Conservation (phyloP, 371 early-diverging fungal species). For the Choanephora cucurbitarum region DNA sequence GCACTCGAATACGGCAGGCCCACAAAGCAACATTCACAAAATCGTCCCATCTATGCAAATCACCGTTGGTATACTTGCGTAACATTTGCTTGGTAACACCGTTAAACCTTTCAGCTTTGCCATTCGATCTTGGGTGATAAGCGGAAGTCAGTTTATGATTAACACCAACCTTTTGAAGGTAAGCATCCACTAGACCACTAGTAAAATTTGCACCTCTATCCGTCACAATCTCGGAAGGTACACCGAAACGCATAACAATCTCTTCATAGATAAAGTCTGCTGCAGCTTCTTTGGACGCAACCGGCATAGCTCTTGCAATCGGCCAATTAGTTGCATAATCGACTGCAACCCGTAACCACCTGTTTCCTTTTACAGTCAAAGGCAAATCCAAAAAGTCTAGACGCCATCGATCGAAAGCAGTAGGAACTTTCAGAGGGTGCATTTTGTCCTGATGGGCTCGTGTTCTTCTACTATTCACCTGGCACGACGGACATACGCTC, state of each 20-base stretch:
- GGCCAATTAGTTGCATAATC: conserved; percentile 49
- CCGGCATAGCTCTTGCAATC: conserved; percentile 20
- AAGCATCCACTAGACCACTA: background rate
- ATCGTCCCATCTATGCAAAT: conserved; percentile 21
- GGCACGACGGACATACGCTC: conserved; percentile 9
- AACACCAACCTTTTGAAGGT: conserved; percentile 6
- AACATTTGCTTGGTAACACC: conserved; percentile 17
- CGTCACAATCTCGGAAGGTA: conserved; percentile 25
- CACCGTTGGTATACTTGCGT: conserved; percentile 17
- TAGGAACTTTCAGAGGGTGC: conserved; percentile 13
- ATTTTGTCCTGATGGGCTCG: conserved; percentile 9
- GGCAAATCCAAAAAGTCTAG: conserved; percentile 30
- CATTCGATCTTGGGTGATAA: conserved; percentile 34
- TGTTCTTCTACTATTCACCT: conserved; percentile 3
- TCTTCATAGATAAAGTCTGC: conserved; percentile 18
- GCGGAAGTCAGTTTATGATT: conserved; percentile 20
- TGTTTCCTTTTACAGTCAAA: conserved; percentile 15
- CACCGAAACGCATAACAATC: conserved; percentile 28
- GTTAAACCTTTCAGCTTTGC: conserved; percentile 26
- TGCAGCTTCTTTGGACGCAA: conserved; percentile 21
- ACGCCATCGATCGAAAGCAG: conserved; percentile 27
- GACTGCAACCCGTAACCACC: conserved; percentile 35
- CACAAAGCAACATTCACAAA: conserved; percentile 19
- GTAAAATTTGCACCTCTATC: conserved; percentile 30
- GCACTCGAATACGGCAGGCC: conserved; percentile 15